Base-by-base conservation (phyloP, 495 filamentous ascomycete species). In the Pyrenopolyporus hunteri region DNA sequence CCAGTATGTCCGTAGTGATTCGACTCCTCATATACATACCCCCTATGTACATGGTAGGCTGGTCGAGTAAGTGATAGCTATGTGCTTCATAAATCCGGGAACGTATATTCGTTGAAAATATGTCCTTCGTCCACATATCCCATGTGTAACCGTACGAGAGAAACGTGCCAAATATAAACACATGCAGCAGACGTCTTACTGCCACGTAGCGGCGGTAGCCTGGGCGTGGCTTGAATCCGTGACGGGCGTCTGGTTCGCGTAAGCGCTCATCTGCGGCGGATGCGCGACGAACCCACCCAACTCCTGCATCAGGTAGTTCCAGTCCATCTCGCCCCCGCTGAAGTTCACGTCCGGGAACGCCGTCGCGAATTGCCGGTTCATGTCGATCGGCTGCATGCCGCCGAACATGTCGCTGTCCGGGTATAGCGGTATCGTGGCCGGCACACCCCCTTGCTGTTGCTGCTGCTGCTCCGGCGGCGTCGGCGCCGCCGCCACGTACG, bases 251-350 rank as follows among this genome's bases (percentile, higher is more conserved):
- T 65, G 63, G 19, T 66, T 66, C 6, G 63, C 56, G 33, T 52
- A 66, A 26, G 57, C 51, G 31, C 33, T 60, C 63, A 66, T 66
- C 40, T 66, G 63, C 1, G 57, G 57, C 1, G 32, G n/a, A 1
- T 54, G 33, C 7, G 61, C 55, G 39, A 67, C 73, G 49, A 72
- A 76, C 29, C 73, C 74, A 5, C 75, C 72, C 29, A 75, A 74
- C 57, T 78, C 66, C 48, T 71, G 77, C 29, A 78, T 67, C 10
- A 80, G 33, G 44, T 74, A 78, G 33, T 74, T 73, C 77, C 75
- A 78, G 31, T 80, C 76, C 73, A 80, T 75, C 23, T 77, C 73
- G 26, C 66, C 68, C 20, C 64, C 69, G 11, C 67, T 68, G 25
- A 75, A 69, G 50, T 75, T 76, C 3, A 73, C 59, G 32, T 78